Evolutionary conservation across 1,284 basidiomycete species (phyloP).

Genomic region (Malassezia pachydermatis): DNA sequence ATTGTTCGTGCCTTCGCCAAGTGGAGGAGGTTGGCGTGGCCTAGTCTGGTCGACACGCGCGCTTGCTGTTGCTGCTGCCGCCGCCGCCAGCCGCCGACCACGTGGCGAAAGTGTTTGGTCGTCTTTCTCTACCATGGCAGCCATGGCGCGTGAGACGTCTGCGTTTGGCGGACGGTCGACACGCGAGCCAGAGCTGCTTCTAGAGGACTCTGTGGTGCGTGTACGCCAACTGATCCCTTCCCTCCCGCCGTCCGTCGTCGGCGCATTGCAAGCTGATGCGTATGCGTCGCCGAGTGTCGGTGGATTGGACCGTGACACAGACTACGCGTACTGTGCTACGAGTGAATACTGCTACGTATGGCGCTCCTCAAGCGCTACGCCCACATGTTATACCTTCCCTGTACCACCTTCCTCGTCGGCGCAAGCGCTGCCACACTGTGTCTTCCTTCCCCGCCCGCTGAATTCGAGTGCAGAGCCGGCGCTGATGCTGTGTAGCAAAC

Average conservation of each 20-base stretch:
- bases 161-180: background rate
- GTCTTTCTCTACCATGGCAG: background rate
- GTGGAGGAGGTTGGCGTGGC: too few species aligned
- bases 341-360: slow-evolving; percentile 3
- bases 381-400: slow-evolving; percentile 9
- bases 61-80: too few species aligned
- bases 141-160: slow-evolving; percentile 7
- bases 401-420: background rate
- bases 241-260: background rate
- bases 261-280: slow-evolving; percentile 7
- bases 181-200: slow-evolving; percentile 5
- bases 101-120: too few species aligned
- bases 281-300: slow-evolving; percentile 8
- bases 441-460: slow-evolving; percentile 14
- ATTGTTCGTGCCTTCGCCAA: too few species aligned
- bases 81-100: too few species aligned
- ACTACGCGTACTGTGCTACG: slow-evolving; percentile 12
- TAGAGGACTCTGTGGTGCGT: slow-evolving; percentile 14
- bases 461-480: slow-evolving; percentile 16
- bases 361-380: slow-evolving; percentile 4
- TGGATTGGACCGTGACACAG: slow-evolving; percentile 13
- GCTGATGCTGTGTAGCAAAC: slow-evolving; percentile 4
- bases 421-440: background rate
- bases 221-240: slow-evolving; percentile 6
- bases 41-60: too few species aligned